Evolutionary conservation across 164 flowering plant species (phyloP).

Genomic region (Liquidambar formosana): DNA sequence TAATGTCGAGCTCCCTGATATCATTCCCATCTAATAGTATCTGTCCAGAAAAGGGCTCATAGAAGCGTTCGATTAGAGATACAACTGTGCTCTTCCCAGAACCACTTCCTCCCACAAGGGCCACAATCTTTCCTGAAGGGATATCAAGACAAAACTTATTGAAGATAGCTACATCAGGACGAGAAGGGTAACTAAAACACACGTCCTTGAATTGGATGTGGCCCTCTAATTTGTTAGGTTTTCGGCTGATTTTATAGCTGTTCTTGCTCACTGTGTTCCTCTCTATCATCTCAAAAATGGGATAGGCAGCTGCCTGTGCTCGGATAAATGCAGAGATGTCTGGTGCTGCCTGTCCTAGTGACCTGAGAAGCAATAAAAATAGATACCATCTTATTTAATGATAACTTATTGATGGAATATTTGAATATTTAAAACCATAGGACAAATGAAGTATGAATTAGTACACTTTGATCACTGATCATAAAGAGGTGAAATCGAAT

Average conservation of each 20-base stretch:
- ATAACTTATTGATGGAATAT: no score
- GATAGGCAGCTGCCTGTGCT: constrained; percentile 88
- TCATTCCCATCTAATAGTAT: constrained; percentile 70
- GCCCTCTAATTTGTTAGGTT: constrained; percentile 62
- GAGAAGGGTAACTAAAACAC: constrained; percentile 84
- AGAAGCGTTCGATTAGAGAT: constrained; percentile 92
- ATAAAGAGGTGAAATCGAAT: no score
- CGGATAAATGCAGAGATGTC: constrained; percentile 75
- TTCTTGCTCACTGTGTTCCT: constrained; percentile 56
- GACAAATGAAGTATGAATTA: no score
- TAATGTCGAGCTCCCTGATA: constrained; percentile 65
- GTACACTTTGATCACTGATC: no score
- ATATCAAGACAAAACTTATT: constrained; percentile 64
- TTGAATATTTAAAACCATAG: no score
- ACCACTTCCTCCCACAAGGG: constrained; percentile 97
- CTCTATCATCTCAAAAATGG: constrained; percentile 93
- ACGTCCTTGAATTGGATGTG: constrained; percentile 76
- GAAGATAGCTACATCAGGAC: constrained; percentile 78
- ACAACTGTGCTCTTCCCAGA: constrained; percentile 96
- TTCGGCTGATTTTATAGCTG: constrained; percentile 46
- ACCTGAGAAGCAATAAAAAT: constrained; percentile 42
- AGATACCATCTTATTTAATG: no score
- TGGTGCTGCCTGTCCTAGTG: constrained; percentile 95
- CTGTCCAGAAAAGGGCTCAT: constrained; percentile 76
- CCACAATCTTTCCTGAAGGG: constrained; percentile 85